Base-by-base conservation (phyloP, 768 basidiomycete species). In the Mycena haematopus region DNA sequence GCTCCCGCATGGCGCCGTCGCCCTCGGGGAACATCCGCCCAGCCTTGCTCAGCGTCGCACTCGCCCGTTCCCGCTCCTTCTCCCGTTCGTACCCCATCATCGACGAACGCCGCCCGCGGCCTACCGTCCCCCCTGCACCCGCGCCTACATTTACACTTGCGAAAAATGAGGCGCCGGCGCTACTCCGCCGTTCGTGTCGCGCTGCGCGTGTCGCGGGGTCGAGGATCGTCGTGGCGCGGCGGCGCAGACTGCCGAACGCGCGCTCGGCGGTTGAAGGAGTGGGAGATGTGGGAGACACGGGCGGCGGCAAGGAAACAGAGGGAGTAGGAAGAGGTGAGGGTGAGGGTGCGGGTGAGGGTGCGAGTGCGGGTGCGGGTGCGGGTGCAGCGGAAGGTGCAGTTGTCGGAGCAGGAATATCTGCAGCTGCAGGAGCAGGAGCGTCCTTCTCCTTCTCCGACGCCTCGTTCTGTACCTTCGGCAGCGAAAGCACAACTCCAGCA, bases 351-450 rank as follows among this genome's bases (percentile, higher is more conserved):
- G 97, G 70, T 96, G 40, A 2, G 24, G 49, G 40, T 3, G 40
- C 40, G 15, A 17, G 11, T 6, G 36, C 19, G 17, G 15, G 40
- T n/a, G 40, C 40, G 19, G 40, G 40, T 2, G 97, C 52, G 96
- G 73, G 3, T 95, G 95, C 77, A 96, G 97, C 70, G 96, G 38
- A 5, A n/a, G 47, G 42, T 9, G 56, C 75, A 81, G 66, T 65
- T 24, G 91, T 88, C 91, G 94, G 79, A 96, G 98, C 52, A 97
- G 73, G 4, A 95, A 95, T 76, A 96, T 98, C 70, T 97, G 25
- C 22, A 42, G 40, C 19, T 6, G 40, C 17, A 17, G 40, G 40
- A 15, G 40, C 19, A 42, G 17, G 8, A 27, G 52, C 47, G 8
- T 60, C 46, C 44, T 45, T 42, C 0, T 24, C 55, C n/a, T 50